phyloP scores from a whole-genome alignment of 2,329 filamentous ascomycete species.

The Elsinoe ampelina region DNA sequence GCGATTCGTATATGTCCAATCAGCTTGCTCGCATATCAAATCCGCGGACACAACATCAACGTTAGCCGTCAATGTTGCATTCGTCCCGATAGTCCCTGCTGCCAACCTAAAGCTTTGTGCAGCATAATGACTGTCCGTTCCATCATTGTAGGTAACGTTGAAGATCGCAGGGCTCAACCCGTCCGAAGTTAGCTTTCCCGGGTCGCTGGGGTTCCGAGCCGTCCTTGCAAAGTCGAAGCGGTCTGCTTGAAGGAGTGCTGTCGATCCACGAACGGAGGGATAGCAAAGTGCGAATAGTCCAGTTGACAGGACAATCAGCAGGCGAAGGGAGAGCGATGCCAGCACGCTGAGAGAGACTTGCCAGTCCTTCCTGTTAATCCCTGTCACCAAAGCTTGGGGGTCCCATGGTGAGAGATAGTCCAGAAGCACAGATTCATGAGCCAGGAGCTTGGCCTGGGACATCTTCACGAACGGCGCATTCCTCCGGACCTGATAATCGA shows the following conservation, averaged over 20 bases:
- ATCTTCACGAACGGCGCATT: neutral
- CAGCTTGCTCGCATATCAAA: neutral
- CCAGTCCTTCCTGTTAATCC: neutral
- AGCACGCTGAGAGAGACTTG: neutral
- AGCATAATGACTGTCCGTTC: neutral
- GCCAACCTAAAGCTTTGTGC: neutral
- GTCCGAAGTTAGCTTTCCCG: neutral
- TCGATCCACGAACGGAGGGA: too few species aligned
- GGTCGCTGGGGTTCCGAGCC: too few species aligned
- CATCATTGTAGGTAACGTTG: neutral
- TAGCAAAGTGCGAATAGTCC: neutral
- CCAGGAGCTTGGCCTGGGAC: neutral
- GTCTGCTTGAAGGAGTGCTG: too few species aligned
- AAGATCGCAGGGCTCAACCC: neutral
- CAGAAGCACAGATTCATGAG: neutral
- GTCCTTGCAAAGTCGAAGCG: too few species aligned
- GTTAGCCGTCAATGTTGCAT: neutral
- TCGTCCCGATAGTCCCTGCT: too few species aligned
- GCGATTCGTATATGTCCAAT: neutral
- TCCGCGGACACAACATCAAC: neutral
- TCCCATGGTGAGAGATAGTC: slow-evolving; percentile 5
- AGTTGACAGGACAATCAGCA: neutral
- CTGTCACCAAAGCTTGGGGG: neutral
- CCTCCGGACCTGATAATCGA: neutral
- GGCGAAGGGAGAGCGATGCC: neutral